phyloP scores from a whole-genome alignment of 768 basidiomycete genomes.

The Mycena chlorophos region DNA sequence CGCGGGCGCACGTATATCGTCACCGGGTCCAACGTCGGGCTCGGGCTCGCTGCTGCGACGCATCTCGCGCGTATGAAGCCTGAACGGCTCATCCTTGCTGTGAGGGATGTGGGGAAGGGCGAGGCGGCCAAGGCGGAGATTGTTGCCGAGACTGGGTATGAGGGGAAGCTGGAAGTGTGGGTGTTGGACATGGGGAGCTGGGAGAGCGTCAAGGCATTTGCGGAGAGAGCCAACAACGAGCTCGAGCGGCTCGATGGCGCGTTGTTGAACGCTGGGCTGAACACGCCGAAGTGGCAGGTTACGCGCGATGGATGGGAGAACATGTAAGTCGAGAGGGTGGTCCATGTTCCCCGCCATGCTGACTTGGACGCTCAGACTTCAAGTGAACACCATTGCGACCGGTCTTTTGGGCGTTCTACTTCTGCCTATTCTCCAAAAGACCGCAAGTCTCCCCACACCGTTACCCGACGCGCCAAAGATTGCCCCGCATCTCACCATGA shows the following conservation, averaged over 20 bases:
- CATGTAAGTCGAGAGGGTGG: conserved; percentile 23
- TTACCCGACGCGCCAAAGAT: neutral
- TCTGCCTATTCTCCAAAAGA: conserved; percentile 6
- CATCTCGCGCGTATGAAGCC: conserved; percentile 33
- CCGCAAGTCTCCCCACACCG: conserved; percentile 3
- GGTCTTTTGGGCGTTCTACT: conserved; percentile 10
- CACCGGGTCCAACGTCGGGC: conserved; percentile 40
- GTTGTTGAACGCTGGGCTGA: conserved; percentile 32
- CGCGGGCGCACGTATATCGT: conserved; percentile 39
- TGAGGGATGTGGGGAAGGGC: conserved; percentile 29
- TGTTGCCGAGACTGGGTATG: conserved; percentile 23
- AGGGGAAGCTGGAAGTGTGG: conserved; percentile 30
- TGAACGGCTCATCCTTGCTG: conserved; percentile 28
- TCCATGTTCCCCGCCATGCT: neutral
- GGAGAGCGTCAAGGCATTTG: conserved; percentile 34
- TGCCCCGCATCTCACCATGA: conserved; percentile 12
- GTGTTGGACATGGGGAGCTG: conserved; percentile 35
- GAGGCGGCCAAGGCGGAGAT: conserved; percentile 20
- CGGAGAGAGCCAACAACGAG: conserved; percentile 27
- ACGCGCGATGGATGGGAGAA: conserved; percentile 37
- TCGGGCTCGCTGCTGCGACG: conserved; percentile 35
- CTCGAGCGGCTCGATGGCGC: conserved; percentile 29
- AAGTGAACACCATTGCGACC: conserved; percentile 9
- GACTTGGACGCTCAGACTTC: neutral
- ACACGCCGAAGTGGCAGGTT: conserved; percentile 1